These are phyloP conservation scores for Pelargonium australe DNA, from an alignment of 441 rosid species.

Conservation along the genomic window DNA sequence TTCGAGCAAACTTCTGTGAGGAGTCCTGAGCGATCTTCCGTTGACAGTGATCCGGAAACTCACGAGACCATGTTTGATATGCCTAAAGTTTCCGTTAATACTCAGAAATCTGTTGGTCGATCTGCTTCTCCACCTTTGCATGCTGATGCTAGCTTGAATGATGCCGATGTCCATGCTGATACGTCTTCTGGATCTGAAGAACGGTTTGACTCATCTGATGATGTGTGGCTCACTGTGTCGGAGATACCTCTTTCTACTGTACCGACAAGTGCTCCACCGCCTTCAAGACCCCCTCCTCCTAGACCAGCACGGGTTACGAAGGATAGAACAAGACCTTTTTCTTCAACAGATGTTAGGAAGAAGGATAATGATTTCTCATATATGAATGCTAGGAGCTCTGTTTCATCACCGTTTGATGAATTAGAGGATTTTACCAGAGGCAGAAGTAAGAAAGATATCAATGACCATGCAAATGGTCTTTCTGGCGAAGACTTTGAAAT, in stretches of 20 bases:
- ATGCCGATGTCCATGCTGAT: constrained; percentile 33
- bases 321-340: constrained; percentile 32
- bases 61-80: constrained; percentile 27
- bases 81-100: constrained; percentile 36
- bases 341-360: constrained; percentile 37
- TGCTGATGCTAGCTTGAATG: constrained; percentile 31
- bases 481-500: constrained; percentile 34
- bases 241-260: constrained; percentile 82
- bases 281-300: constrained; percentile 92
- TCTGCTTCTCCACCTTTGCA: constrained; percentile 34
- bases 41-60: constrained; percentile 13
- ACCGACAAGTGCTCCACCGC: constrained; percentile 81
- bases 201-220: constrained; percentile 49
- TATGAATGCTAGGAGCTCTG: constrained; percentile 35
- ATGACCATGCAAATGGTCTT: constrained; percentile 39
- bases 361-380: constrained; percentile 43
- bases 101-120: constrained; percentile 34
- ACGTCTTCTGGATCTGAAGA: constrained; percentile 41
- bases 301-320: constrained; percentile 53
- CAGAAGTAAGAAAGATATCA: constrained; percentile 33
- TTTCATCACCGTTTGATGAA: constrained; percentile 54
- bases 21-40: constrained; percentile 9
- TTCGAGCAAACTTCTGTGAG: neutral
- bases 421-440: constrained; percentile 56
- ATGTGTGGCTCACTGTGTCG: constrained; percentile 83